These are phyloP conservation scores for Lathyrus tuberosus DNA, from an alignment of 306 rosid genomes.

Conservation along the genomic window DNA sequence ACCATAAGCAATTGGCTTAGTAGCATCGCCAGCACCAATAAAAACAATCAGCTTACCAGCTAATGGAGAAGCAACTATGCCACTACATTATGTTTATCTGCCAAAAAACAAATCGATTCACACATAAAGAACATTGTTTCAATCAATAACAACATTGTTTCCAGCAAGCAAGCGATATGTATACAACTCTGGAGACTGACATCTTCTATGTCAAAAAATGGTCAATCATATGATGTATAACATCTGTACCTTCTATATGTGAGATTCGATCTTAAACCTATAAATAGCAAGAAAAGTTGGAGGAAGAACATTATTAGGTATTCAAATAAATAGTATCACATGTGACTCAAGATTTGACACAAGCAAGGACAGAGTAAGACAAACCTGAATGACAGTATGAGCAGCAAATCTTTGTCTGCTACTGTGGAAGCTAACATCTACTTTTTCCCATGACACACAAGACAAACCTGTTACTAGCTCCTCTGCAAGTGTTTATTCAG, in stretches of 20 bases:
- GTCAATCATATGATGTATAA: constrained; percentile 84
- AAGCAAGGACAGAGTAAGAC: not conserved
- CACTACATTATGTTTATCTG: too few species aligned
- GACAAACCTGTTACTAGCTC: constrained; percentile 88
- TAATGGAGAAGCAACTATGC: too few species aligned
- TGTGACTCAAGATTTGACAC: not conserved
- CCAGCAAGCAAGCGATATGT: too few species aligned
- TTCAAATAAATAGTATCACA: constrained; percentile 18
- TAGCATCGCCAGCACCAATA: too few species aligned
- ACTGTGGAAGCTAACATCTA: constrained; percentile 92
- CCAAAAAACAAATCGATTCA: too few species aligned
- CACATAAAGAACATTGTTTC: too few species aligned
- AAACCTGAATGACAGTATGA: constrained; percentile 96
- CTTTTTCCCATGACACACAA: constrained; percentile 85
- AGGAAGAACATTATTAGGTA: not conserved
- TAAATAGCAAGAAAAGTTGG: constrained; percentile 27
- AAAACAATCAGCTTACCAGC: too few species aligned
- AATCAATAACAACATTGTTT: too few species aligned
- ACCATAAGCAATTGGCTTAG: too few species aligned
- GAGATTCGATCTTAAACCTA: constrained; percentile 77
- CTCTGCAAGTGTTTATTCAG: too few species aligned
- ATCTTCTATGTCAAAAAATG: constrained; percentile 63
- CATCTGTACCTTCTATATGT: constrained; percentile 94
- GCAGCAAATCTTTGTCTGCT: constrained; percentile 83
- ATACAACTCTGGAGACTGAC: not conserved